Evolutionary conservation across 495 filamentous ascomycete genomes (phyloP), one percentile per base, ranked within the genome.

Genomic region (Podospora comata): DNA sequence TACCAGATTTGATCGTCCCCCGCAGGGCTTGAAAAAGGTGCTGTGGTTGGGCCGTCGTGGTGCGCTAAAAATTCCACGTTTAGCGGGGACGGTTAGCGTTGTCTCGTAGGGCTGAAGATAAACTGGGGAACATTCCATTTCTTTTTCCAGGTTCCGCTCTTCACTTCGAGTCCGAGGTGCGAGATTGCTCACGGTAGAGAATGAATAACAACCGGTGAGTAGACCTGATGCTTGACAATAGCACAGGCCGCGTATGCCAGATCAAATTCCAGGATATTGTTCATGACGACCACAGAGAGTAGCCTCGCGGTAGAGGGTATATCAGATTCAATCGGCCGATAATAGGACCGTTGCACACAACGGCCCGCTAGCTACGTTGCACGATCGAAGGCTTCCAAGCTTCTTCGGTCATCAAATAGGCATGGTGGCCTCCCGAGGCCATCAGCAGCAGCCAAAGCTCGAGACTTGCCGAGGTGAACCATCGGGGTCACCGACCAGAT

Each of bases 21-120:
- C 39, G 39, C 39, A 48, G 39, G 39, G 39, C 39, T 48, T 48
- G 39, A 58, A 58, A 58, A 5, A 19, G 18, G 55, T n/a, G 55
- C 55, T 58, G 55, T 58, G 23, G 23, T 58, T 63, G 61, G 61
- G 30, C 61, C 11, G 61, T 63, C 34, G 16, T 20, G 34, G 32
- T 18, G 30, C 61, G 61, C 61, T 63, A 63, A 63, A 63, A 39
- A 61, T 11, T 63, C 16, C 19, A 63, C 15, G 16, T 44, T 63
- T 62, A n/a, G 61, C 7, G 61, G 61, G 61, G 61, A 48, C 3
- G 28, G 30, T 28, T 44, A 34, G 27, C 32, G 61, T 63, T 28
- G 61, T 32, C 61, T 44, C 44, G 28, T 67, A 67, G 66, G 66
- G 66, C 66, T 67, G 66, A 67, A 62, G 27, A 62, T 55, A 23